phyloP scores from a whole-genome alignment of 495 filamentous ascomycete genomes.

The Penicillium mononematosum region DNA sequence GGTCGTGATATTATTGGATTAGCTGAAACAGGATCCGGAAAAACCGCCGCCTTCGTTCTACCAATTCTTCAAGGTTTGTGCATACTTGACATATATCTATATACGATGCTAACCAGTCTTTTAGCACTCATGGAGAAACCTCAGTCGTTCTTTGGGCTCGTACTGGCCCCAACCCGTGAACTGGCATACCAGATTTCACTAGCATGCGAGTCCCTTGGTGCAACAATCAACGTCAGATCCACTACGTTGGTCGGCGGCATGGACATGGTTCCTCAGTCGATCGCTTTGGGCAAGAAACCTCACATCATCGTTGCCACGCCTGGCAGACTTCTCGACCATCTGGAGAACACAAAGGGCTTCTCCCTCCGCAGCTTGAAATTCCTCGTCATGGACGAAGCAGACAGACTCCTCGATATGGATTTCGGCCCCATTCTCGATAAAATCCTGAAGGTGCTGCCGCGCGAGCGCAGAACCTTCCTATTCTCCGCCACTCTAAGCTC shows the following conservation, averaged over 20 bases:
- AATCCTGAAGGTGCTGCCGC: slow-evolving; percentile 82
- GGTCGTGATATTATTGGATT: slow-evolving; percentile 87
- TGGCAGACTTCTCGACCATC: slow-evolving; percentile 84
- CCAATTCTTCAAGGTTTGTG: slow-evolving; percentile 61
- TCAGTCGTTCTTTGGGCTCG: slow-evolving; percentile 70
- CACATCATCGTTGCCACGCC: slow-evolving; percentile 86
- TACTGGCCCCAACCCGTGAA: slow-evolving; percentile 90
- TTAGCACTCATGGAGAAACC: slow-evolving; percentile 78
- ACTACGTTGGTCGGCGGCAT: slow-evolving; percentile 86
- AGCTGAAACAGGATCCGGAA: slow-evolving; percentile 92
- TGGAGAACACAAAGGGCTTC: slow-evolving; percentile 97
- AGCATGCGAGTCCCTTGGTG: slow-evolving; percentile 78
- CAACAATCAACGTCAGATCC: slow-evolving; percentile 74
- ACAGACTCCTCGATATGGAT: slow-evolving; percentile 88
- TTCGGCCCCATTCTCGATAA: slow-evolving; percentile 92
- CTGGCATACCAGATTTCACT: slow-evolving; percentile 87
- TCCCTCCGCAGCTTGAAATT: slow-evolving; percentile 75
- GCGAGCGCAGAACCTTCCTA: slow-evolving; percentile 76
- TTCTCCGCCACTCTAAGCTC: slow-evolving; percentile 93
- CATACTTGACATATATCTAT: not conserved
- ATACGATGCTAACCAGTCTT: not conserved
- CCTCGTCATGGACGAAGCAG: slow-evolving; percentile 93
- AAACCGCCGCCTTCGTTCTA: slow-evolving; percentile 87
- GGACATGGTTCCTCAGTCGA: slow-evolving; percentile 89
- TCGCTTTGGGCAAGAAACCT: slow-evolving; percentile 86